These are phyloP conservation scores for Scutellaria minor DNA, from an alignment of 257 asterid genomes.

Conservation along the genomic window DNA sequence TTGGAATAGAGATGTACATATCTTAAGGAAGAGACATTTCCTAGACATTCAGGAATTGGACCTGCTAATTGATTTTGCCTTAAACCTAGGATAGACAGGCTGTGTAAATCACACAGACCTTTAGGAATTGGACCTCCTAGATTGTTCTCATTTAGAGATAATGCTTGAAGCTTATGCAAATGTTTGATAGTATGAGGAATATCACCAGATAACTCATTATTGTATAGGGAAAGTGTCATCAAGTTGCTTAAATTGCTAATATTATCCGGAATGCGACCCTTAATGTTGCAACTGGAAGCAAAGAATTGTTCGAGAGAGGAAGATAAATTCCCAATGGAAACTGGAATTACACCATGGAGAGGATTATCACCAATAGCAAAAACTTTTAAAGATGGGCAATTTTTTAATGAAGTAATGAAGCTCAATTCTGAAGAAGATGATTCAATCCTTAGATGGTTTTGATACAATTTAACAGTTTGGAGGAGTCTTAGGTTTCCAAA, in stretches of 20 bases:
- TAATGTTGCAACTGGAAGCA: neutral
- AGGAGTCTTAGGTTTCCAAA: conserved; percentile 36
- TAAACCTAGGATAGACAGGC: too few relatives aligned
- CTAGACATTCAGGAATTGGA: too few relatives aligned
- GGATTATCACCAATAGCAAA: conserved; percentile 25
- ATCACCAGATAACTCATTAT: conserved; percentile 26
- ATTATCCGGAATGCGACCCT: neutral
- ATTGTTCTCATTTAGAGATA: neutral
- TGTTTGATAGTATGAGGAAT: conserved; percentile 11
- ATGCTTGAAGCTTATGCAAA: conserved; percentile 29
- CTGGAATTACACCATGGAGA: conserved; percentile 18
- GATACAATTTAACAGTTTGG: neutral
- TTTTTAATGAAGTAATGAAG: conserved; percentile 39
- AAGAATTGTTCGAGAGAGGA: neutral
- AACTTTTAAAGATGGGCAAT: conserved; percentile 20
- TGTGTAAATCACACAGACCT: too few relatives aligned
- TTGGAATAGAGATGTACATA: too few relatives aligned
- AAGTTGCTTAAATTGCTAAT: conserved; percentile 31
- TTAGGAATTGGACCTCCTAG: too few relatives aligned
- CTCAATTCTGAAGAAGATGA: conserved; percentile 16
- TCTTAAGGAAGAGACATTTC: too few relatives aligned
- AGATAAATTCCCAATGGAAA: conserved; percentile 43
- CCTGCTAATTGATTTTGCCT: too few relatives aligned
- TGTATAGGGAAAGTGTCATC: neutral
- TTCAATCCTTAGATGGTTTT: conserved; percentile 19